Evolutionary conservation across 75 land plant genomes (phyloP).

Genomic region (Chamaecyparis obtusa): DNA sequence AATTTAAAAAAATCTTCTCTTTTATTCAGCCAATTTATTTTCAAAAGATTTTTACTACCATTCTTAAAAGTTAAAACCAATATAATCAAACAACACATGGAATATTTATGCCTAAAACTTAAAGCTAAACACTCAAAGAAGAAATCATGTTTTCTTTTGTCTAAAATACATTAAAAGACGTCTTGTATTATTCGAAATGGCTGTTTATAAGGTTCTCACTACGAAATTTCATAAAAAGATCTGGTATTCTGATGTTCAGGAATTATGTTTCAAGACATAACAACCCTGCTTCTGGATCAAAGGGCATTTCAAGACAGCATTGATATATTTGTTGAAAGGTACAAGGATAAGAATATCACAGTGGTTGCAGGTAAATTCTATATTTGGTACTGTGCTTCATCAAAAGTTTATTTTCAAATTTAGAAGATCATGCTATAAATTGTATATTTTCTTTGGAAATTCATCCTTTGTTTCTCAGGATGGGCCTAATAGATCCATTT

Average conservation of each 20-base stretch:
- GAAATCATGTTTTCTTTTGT: neutral
- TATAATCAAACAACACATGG: too few species aligned
- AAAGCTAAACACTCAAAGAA: too few species aligned
- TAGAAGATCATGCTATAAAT: neutral
- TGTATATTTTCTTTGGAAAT: neutral
- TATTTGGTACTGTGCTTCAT: neutral
- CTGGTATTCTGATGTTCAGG: constrained; percentile 36
- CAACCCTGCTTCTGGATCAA: constrained; percentile 76
- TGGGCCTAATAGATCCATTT: neutral
- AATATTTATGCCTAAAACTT: too few species aligned
- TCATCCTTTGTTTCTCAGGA: neutral
- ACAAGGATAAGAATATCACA: constrained; percentile 56
- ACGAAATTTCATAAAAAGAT: neutral
- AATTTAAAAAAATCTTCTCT: too few species aligned
- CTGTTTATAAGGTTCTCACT: neutral
- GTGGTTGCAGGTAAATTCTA: constrained; percentile 72
- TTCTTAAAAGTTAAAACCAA: too few species aligned
- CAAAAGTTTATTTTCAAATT: neutral
- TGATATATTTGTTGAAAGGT: constrained; percentile 83
- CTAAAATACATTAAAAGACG: too few species aligned
- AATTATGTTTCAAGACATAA: constrained; percentile 84
- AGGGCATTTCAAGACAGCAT: constrained; percentile 78
- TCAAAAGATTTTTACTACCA: too few species aligned
- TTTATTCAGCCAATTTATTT: too few species aligned
- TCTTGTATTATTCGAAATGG: neutral